These are phyloP conservation scores for Roridomyces roridus DNA, from an alignment of 768 basidiomycete genomes.

Conservation along the genomic window DNA sequence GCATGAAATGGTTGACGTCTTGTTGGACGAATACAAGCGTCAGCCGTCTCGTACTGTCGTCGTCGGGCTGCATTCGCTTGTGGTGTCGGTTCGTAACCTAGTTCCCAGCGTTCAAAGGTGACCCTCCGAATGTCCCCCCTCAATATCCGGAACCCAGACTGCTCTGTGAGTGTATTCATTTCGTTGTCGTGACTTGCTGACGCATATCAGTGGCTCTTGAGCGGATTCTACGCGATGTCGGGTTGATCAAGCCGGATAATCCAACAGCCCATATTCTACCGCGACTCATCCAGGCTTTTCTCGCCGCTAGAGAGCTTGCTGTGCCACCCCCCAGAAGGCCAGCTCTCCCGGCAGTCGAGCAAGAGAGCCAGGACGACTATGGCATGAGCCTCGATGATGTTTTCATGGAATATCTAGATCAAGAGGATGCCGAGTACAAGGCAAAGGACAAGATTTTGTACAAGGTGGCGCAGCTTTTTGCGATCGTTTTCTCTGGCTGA, in stretches of 20 bases:
- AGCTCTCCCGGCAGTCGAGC: constrained; percentile 32
- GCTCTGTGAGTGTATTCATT: constrained; percentile 42
- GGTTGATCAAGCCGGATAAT: constrained; percentile 10
- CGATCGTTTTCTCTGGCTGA: not conserved
- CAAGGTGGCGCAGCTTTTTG: constrained; percentile 47
- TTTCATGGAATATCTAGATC: constrained; percentile 39
- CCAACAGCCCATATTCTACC: constrained; percentile 54
- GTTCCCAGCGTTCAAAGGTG: constrained; percentile 6
- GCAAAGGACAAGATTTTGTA: constrained; percentile 55
- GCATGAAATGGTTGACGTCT: constrained; percentile 56
- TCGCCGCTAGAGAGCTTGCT: constrained; percentile 58
- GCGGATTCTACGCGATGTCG: constrained; percentile 8
- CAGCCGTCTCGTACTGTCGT: constrained; percentile 25
- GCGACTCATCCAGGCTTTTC: constrained; percentile 63
- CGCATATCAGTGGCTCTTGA: constrained; percentile 10
- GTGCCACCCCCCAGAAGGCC: constrained; percentile 51
- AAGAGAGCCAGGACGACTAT: constrained; percentile 84
- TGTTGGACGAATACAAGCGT: constrained; percentile 62
- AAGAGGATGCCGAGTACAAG: constrained; percentile 36
- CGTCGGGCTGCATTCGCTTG: constrained; percentile 9
- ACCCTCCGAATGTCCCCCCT: not conserved
- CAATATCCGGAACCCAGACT: constrained; percentile 69
- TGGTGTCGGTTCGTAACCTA: constrained; percentile 10
- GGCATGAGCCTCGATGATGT: constrained; percentile 60
- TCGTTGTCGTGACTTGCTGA: not conserved